Evolutionary conservation across 768 basidiomycete genomes (phyloP).

Genomic region (Tephrocybe rancida): DNA sequence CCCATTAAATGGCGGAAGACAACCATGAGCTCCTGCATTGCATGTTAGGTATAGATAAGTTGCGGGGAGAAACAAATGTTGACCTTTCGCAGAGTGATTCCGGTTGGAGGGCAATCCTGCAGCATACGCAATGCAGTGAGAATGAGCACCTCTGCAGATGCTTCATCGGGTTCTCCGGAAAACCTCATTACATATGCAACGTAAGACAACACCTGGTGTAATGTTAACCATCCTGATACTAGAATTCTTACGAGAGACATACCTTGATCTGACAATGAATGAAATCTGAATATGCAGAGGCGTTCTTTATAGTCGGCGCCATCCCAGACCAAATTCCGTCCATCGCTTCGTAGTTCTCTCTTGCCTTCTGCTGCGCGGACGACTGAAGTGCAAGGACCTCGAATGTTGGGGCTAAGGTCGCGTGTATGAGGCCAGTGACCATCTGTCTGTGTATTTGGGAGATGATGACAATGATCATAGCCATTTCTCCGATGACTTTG

Average conservation of each 20-base stretch:
- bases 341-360: conserved; percentile 79
- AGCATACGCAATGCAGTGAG: conserved; percentile 82
- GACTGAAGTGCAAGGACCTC: conserved; percentile 79
- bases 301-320: conserved; percentile 73
- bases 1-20: conserved; percentile 89
- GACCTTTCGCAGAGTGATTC: conserved; percentile 82
- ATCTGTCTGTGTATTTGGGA: conserved; percentile 77
- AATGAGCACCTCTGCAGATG: conserved; percentile 81
- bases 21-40: conserved; percentile 80
- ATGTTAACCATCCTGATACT: conserved; percentile 1
- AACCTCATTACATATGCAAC: conserved; percentile 86
- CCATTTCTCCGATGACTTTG: conserved; percentile 93
- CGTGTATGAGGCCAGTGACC: conserved; percentile 65
- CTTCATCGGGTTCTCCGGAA: conserved; percentile 58
- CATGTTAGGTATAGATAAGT: conserved; percentile 14
- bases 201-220: conserved; percentile 80
- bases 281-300: conserved; percentile 77
- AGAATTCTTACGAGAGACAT: conserved; percentile 14
- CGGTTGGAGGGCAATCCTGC: conserved; percentile 90
- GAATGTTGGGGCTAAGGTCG: conserved; percentile 77
- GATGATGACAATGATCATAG: conserved; percentile 88
- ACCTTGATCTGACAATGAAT: conserved; percentile 92
- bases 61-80: conserved; percentile 5
- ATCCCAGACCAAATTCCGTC: conserved; percentile 85
- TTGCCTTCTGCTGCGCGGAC: conserved; percentile 76